phyloP scores from a whole-genome alignment of 108 stramenopile species.

The Nitzschia sp. region DNA sequence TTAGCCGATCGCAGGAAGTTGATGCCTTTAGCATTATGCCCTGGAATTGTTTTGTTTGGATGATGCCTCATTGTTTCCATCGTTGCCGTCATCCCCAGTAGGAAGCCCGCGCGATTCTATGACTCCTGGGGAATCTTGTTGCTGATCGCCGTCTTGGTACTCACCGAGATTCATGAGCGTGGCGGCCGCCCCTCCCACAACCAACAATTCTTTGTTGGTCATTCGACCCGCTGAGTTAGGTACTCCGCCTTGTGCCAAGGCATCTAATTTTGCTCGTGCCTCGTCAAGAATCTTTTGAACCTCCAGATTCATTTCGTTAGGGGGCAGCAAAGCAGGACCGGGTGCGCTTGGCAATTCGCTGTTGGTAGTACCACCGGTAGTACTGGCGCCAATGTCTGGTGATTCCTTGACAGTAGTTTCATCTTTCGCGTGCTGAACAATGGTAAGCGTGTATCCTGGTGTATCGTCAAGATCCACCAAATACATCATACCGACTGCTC shows the following conservation, averaged over 20 bases:
- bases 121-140: too few species aligned
- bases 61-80: too few species aligned
- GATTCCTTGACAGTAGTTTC: background rate
- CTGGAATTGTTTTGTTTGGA: too few species aligned
- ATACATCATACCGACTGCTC: slow-evolving; percentile 32
- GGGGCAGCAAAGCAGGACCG: background rate
- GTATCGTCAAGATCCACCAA: slow-evolving; percentile 26
- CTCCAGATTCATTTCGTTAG: background rate
- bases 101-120: too few species aligned
- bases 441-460: slow-evolving; percentile 8
- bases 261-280: slow-evolving; percentile 6
- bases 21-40: too few species aligned
- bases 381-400: too few species aligned
- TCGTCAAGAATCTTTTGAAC: slow-evolving; percentile 14
- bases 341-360: background rate
- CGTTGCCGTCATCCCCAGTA: too few species aligned
- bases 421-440: slow-evolving; percentile 1
- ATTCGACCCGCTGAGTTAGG: background rate
- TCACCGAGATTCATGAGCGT: slow-evolving; percentile 1
- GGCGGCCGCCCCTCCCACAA: background rate
- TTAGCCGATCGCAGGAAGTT: too few species aligned
- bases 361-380: background rate
- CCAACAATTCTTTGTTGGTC: slow-evolving; percentile 4
- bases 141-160: background rate
- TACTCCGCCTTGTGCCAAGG: background rate